Evolutionary conservation across 441 rosid genomes (phyloP).

Genomic region (Pelargonium myrrhifolium): DNA sequence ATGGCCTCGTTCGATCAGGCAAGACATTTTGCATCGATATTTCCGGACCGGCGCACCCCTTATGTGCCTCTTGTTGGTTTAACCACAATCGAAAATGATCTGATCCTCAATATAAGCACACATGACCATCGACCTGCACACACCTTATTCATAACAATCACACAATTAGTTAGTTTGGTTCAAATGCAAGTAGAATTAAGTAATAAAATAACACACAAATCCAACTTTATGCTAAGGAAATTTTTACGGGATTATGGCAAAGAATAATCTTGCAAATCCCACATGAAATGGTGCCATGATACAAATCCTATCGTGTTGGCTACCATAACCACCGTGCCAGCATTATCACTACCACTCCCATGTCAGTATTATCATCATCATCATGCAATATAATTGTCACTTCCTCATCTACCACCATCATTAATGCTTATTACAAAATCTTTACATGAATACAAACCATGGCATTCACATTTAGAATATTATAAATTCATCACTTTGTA

Average conservation of each 20-base stretch:
- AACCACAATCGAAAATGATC: not conserved
- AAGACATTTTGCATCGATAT: no score
- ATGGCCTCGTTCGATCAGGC: not conserved
- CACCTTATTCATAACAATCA: not conserved
- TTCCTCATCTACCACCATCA: no score
- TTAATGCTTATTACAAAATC: no score
- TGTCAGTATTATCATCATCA: no score
- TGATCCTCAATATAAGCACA: not conserved
- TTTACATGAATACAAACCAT: no score
- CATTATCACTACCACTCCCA: not conserved
- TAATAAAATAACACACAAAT: not conserved
- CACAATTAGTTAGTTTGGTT: no score
- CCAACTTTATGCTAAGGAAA: not conserved
- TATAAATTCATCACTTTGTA: no score
- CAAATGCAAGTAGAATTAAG: not conserved
- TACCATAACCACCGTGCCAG: not conserved
- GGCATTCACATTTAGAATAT: no score
- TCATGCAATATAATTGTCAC: no score
- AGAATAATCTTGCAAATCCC: not conserved
- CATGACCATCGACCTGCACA: not conserved
- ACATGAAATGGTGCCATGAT: not conserved
- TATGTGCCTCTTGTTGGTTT: no score
- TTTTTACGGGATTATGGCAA: not conserved
- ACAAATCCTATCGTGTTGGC: not conserved
- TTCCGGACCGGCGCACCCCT: no score